Evolutionary conservation across 495 filamentous ascomycete species (phyloP).

Genomic region (Penicillium pulvis): DNA sequence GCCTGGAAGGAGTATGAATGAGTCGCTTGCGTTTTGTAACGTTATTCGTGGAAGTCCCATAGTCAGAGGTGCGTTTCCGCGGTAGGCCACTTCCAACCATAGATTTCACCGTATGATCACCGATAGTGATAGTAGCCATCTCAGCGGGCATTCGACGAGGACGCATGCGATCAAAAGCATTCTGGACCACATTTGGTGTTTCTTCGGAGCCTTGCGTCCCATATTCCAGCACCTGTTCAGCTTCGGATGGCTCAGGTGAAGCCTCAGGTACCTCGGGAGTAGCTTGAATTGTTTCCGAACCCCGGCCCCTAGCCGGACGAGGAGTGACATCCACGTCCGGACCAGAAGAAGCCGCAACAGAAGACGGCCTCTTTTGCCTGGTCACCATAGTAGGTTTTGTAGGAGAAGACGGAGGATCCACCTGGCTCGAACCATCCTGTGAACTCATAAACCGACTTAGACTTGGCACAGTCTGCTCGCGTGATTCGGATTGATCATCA

Average conservation of each 20-base stretch:
- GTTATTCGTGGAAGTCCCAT: slow-evolving; percentile 17
- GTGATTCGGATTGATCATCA: slow-evolving; percentile 22
- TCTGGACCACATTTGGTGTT: slow-evolving; percentile 56
- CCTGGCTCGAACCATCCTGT: slow-evolving; percentile 15
- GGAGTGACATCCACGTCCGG: slow-evolving; percentile 5
- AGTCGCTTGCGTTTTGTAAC: slow-evolving; percentile 32
- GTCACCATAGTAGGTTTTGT: slow-evolving; percentile 5
- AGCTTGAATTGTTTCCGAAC: slow-evolving; percentile 11
- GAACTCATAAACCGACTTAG: slow-evolving; percentile 31
- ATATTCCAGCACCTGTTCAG: slow-evolving; percentile 17
- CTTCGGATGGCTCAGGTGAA: slow-evolving; percentile 17
- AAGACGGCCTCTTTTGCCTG: slow-evolving; percentile 4
- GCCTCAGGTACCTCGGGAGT: neutral
- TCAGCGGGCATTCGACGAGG: slow-evolving; percentile 66
- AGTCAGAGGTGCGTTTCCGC: slow-evolving; percentile 38
- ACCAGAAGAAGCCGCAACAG: neutral
- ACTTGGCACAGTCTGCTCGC: slow-evolving; percentile 29
- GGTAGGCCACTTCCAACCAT: slow-evolving; percentile 54
- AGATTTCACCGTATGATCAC: slow-evolving; percentile 70
- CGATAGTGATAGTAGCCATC: slow-evolving; percentile 87
- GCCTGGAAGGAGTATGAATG: slow-evolving; percentile 46
- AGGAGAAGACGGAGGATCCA: slow-evolving; percentile 25
- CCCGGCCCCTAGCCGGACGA: neutral
- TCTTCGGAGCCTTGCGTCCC: slow-evolving; percentile 27
- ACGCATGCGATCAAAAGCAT: slow-evolving; percentile 68